Percentiles rank a stretch among this genome's conserved stretches.
phyloP scores from a whole-genome alignment of 2,329 filamentous ascomycete species.

The Thelonectria discophora region DNA sequence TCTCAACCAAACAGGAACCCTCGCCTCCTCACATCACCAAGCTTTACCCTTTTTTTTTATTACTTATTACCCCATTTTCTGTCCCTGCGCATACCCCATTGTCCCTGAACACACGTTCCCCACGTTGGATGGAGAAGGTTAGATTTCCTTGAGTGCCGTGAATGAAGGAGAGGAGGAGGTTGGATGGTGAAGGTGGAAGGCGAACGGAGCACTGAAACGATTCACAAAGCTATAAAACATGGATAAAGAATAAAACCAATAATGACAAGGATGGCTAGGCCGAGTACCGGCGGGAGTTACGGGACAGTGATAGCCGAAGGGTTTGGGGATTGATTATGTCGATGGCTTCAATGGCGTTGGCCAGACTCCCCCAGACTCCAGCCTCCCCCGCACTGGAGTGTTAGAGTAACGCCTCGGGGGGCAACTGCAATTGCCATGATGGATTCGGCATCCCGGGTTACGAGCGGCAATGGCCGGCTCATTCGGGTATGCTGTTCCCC shows the following conservation, averaged over 20 bases:
- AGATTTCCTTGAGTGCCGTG: conserved; percentile 14
- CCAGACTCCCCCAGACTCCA: neutral
- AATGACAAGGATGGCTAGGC: conserved; percentile 11
- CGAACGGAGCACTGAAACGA: conserved; percentile 33
- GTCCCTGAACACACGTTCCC: conserved; percentile 13
- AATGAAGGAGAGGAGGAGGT: neutral
- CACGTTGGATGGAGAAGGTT: conserved; percentile 27
- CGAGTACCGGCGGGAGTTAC: conserved; percentile 9
- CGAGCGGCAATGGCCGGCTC: conserved; percentile 51
- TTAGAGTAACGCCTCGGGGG: neutral
- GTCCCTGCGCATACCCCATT: conserved; percentile 39
- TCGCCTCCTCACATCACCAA: conserved; percentile 16
- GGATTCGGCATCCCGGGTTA: conserved; percentile 40
- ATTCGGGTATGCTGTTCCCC: conserved; percentile 40
- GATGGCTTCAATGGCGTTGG: neutral
- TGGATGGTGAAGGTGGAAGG: conserved; percentile 22
- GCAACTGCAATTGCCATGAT: conserved; percentile 1
- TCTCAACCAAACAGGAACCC: conserved; percentile 12
- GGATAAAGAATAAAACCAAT: conserved; percentile 12
- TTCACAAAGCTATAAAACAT: conserved; percentile 16
- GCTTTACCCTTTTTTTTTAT: conserved; percentile 22
- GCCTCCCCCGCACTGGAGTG: conserved; percentile 31
- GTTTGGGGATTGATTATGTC: too few relatives aligned
- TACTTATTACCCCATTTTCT: conserved; percentile 20
- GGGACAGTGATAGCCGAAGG: conserved; percentile 3